Percentiles rank a stretch among this genome's conserved stretches.
These are phyloP conservation scores for Cystobasidium tubakii DNA, from an alignment of 768 basidiomycete genomes.

Conservation along the genomic window DNA sequence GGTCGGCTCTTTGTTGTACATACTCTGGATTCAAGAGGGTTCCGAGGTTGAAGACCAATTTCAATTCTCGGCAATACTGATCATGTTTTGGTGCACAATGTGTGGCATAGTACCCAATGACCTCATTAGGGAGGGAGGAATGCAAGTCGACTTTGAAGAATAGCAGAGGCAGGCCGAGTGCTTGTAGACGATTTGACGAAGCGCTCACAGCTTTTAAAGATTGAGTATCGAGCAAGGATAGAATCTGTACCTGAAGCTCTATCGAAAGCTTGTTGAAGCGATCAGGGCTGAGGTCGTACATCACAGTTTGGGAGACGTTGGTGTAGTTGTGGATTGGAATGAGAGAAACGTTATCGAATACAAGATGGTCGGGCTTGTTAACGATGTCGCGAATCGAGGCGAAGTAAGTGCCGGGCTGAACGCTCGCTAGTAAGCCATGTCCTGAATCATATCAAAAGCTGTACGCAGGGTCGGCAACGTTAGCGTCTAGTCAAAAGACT, in stretches of 20 bases:
- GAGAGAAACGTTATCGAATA: too few relatives aligned
- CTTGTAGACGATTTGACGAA: background rate
- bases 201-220: background rate
- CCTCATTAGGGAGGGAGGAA: background rate
- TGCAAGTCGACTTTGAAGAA: background rate
- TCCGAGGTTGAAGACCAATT: background rate
- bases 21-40: background rate
- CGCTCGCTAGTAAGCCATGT: too few relatives aligned
- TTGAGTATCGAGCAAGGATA: background rate
- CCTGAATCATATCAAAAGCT: too few relatives aligned
- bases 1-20: background rate
- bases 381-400: too few relatives aligned
- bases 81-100: background rate
- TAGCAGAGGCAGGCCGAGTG: background rate
- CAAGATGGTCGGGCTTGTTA: too few relatives aligned
- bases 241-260: background rate
- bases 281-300: background rate
- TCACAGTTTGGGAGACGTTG: too few relatives aligned
- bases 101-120: background rate
- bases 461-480: too few relatives aligned
- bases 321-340: too few relatives aligned
- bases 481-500: too few relatives aligned
- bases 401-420: too few relatives aligned
- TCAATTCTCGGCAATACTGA: background rate
- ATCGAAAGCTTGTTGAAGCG: background rate